Evolutionary conservation across 2,329 filamentous ascomycete species (phyloP).

Genomic region (Fusarium stilboides): DNA sequence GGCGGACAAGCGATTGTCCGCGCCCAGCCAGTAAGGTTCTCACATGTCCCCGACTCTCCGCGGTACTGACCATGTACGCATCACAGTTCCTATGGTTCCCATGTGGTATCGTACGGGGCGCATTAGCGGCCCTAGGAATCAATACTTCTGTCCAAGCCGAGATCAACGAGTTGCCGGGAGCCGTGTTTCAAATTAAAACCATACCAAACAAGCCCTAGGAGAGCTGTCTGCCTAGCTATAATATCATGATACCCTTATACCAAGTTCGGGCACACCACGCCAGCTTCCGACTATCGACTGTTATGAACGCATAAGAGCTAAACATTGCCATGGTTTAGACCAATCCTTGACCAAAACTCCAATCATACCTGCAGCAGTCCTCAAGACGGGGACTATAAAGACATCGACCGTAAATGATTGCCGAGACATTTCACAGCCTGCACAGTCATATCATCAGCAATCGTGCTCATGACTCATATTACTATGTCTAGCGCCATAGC

Average conservation of each 20-base stretch:
- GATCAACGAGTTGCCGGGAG: constrained; percentile 86
- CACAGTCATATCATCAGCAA: constrained; percentile 56
- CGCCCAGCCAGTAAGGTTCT: constrained; percentile 80
- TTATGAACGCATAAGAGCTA: constrained; percentile 41
- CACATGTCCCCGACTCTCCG: constrained; percentile 1
- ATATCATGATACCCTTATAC: constrained; percentile 47
- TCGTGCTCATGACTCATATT: constrained; percentile 52
- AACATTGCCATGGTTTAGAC: constrained; percentile 33
- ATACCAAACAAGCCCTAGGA: constrained; percentile 70
- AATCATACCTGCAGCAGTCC: constrained; percentile 44
- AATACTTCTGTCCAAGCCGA: constrained; percentile 93
- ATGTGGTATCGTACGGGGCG: constrained; percentile 91
- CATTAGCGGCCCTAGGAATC: constrained; percentile 92
- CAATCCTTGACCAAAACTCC: constrained; percentile 44
- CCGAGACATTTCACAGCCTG: constrained; percentile 56
- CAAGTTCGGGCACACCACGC: constrained; percentile 35
- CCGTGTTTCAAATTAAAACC: constrained; percentile 97
- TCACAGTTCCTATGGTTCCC: constrained; percentile 92
- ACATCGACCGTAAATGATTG: constrained; percentile 41
- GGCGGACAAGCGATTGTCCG: constrained; percentile 79
- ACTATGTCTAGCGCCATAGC: constrained; percentile 57
- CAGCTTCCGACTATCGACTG: constrained; percentile 33
- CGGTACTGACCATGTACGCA: constrained; percentile 17
- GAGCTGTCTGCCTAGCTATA: constrained; percentile 35
- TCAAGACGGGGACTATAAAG: constrained; percentile 30